phyloP scores from a whole-genome alignment of 768 basidiomycete genomes.

The Serendipita vermifera region DNA sequence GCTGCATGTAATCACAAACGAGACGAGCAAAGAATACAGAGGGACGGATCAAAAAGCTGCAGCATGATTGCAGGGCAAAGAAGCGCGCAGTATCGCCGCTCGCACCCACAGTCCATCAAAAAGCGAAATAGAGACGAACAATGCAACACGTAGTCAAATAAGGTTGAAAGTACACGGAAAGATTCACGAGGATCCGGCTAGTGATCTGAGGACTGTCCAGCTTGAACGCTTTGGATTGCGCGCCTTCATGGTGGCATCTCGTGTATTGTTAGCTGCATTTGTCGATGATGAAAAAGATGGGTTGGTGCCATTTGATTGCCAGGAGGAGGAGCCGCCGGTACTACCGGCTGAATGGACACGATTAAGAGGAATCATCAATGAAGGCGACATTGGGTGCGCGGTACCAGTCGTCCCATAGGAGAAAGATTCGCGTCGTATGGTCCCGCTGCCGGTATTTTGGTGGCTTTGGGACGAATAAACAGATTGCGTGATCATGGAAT shows the following conservation, averaged over 20 bases:
- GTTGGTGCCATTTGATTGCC: neutral
- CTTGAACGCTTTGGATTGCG: neutral
- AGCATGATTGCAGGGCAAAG: too few relatives aligned
- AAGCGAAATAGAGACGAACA: too few relatives aligned
- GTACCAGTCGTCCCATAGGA: neutral
- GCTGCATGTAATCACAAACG: too few relatives aligned
- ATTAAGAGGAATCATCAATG: neutral
- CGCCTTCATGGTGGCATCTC: neutral
- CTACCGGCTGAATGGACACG: slow-evolving; percentile 1
- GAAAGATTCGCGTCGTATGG: neutral
- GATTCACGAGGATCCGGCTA: too few relatives aligned
- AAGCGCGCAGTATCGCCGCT: too few relatives aligned
- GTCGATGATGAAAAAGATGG: neutral
- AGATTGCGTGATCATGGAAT: slow-evolving; percentile 8
- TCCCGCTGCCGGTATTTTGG: neutral
- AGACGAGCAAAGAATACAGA: too few relatives aligned
- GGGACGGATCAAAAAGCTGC: too few relatives aligned
- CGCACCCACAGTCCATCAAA: too few relatives aligned
- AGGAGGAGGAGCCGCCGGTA: neutral
- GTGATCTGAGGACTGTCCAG: too few relatives aligned
- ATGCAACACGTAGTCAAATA: too few relatives aligned
- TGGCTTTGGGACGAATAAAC: neutral
- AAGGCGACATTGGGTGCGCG: neutral
- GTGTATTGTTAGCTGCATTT: neutral
- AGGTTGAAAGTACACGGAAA: too few relatives aligned